Percentiles rank a stretch among this genome's conserved stretches.
These are phyloP conservation scores for Coemansia sp. DNA, from an alignment of 192 early-diverging fungal species.

Conservation along the genomic window DNA sequence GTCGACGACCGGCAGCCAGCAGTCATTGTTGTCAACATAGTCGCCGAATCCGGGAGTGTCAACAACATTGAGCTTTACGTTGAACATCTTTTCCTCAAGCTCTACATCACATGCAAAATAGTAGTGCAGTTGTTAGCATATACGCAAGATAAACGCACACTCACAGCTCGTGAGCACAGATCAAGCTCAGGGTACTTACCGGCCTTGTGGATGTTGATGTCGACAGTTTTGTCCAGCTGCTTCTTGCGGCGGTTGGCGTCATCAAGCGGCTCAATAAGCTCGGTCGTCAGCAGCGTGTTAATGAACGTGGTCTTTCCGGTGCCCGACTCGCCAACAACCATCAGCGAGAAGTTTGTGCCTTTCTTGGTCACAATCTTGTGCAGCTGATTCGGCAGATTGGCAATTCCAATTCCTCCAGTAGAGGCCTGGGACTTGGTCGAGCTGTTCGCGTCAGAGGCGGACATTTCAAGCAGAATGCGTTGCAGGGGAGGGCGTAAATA, in stretches of 20 bases:
- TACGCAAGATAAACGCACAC: no score
- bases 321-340: conserved; percentile 97
- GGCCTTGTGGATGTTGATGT: conserved; percentile 97
- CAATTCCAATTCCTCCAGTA: conserved; percentile 84
- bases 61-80: conserved; percentile 91
- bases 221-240: conserved; percentile 92
- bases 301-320: conserved; percentile 98
- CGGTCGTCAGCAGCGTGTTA: conserved; percentile 97
- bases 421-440: conserved; percentile 36
- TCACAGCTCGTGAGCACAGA: no score
- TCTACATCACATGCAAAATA: conserved; percentile 47
- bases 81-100: conserved; percentile 98
- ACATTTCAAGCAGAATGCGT: conserved; percentile 31
- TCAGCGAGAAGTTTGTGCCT: conserved; percentile 93
- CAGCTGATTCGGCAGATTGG: conserved; percentile 97
- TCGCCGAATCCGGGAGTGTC: conserved; percentile 90
- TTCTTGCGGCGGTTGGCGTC: conserved; percentile 76
- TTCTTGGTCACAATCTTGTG: conserved; percentile 98
- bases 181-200: conserved; percentile 45
- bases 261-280: conserved; percentile 90
- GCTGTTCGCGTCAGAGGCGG: conserved; percentile 44
- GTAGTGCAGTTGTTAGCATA: no score
- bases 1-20: conserved; percentile 97
- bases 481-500: conserved; percentile 6
- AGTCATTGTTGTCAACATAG: conserved; percentile 91